phyloP scores from a whole-genome alignment of 1,284 basidiomycete species.

The Ganoderma boninense region DNA sequence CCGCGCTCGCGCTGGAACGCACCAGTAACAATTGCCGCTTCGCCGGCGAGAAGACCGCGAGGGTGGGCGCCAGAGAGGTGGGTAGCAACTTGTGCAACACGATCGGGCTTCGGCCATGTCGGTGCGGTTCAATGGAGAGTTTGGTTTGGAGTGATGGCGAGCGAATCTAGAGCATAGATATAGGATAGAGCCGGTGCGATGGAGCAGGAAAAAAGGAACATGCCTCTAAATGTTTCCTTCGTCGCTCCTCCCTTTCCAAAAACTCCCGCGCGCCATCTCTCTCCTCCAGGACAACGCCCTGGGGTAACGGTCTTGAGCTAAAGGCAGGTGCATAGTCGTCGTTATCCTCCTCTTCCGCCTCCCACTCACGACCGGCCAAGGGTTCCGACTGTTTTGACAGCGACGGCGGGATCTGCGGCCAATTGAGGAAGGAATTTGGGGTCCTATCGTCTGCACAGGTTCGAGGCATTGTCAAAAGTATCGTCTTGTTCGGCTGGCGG shows the following conservation, averaged over 20 bases:
- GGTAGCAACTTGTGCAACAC: slow-evolving; percentile 74
- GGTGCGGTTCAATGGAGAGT: background rate
- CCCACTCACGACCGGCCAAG: background rate
- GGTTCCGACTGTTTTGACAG: slow-evolving; percentile 7
- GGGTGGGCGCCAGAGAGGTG: slow-evolving; percentile 69
- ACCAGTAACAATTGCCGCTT: slow-evolving; percentile 90
- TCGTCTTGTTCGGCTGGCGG: slow-evolving; percentile 15
- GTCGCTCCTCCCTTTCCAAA: slow-evolving; percentile 80
- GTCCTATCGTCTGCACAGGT: slow-evolving; percentile 27
- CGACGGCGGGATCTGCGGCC: slow-evolving; percentile 31
- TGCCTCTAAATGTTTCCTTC: slow-evolving; percentile 72
- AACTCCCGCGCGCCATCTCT: slow-evolving; percentile 79
- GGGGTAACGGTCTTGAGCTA: slow-evolving; percentile 77
- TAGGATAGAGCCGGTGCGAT: background rate
- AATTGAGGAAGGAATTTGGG: slow-evolving; percentile 30
- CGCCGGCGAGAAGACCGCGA: slow-evolving; percentile 75
- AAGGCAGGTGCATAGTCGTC: slow-evolving; percentile 69
- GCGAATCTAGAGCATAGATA: background rate
- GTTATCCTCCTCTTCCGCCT: slow-evolving; percentile 52
- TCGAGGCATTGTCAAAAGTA: slow-evolving; percentile 22
- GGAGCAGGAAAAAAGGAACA: slow-evolving; percentile 22
- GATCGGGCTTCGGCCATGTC: slow-evolving; percentile 69
- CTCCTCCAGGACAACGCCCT: slow-evolving; percentile 46
- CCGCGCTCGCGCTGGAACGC: slow-evolving; percentile 14
- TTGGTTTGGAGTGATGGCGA: slow-evolving; percentile 3